Conservation (phyloP, 306 rosid genomes). For the Delonix regia region DNA sequence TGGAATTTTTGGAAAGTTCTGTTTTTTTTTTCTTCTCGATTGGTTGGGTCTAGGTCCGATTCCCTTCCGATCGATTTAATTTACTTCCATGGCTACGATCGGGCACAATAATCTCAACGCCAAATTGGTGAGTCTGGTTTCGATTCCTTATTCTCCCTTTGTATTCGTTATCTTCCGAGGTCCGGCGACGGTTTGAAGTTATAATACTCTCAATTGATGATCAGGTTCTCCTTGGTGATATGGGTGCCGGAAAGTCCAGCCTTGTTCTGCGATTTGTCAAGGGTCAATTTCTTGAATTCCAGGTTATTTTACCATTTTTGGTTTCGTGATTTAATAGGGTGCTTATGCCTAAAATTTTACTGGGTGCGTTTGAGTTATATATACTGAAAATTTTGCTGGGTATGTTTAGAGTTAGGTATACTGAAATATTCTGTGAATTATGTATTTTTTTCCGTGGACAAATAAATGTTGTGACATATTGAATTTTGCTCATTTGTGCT, state of each 20-base stretch:
- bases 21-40: constrained; percentile 8
- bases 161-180: neutral
- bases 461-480: neutral
- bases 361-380: neutral
- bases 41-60: constrained; percentile 31
- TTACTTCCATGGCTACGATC: constrained; percentile 59
- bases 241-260: constrained; percentile 72
- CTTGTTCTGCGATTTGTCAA: constrained; percentile 68
- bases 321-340: constrained; percentile 23
- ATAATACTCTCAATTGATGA: constrained; percentile 5
- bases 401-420: neutral
- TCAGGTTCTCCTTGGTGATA: constrained; percentile 71
- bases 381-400: neutral
- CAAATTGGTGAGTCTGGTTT: constrained; percentile 49
- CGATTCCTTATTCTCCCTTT: constrained; percentile 4
- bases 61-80: constrained; percentile 48
- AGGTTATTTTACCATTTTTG: constrained; percentile 31
- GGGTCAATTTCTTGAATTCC: constrained; percentile 71
- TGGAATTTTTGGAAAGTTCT: neutral
- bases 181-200: neutral
- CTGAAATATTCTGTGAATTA: constrained; percentile 11
- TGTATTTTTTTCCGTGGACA: neutral
- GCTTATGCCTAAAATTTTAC: neutral
- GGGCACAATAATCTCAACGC: constrained; percentile 66
- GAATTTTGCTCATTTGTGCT: constrained; percentile 31